Conservation (phyloP, 2,329 filamentous ascomycete genomes). For the Colletotrichum aenigma region DNA sequence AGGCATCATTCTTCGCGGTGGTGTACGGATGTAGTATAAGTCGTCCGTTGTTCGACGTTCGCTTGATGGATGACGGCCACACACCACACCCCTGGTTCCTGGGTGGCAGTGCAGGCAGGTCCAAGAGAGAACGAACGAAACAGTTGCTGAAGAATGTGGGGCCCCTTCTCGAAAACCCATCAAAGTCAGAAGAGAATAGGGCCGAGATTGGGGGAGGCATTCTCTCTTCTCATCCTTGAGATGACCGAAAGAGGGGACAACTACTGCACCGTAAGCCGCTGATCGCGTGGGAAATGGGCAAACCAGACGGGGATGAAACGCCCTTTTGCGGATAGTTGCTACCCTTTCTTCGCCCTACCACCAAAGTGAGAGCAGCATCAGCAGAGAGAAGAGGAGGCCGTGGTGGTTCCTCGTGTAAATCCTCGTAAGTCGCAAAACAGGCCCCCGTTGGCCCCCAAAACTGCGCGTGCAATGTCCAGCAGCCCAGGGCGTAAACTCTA, state of each 20-base stretch:
- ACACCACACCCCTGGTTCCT: neutral
- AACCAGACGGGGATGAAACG: constrained; percentile 1
- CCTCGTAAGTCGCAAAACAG: neutral
- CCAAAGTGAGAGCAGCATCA: neutral
- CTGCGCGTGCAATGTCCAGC: neutral
- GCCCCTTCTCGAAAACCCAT: neutral
- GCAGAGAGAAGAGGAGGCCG: neutral
- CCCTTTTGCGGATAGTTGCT: neutral
- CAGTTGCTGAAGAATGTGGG: constrained; percentile 14
- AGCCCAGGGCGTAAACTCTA: constrained; percentile 4
- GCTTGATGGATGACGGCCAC: neutral
- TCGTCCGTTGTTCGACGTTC: neutral
- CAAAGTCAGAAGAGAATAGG: neutral
- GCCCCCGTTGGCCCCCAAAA: neutral
- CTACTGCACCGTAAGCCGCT: neutral
- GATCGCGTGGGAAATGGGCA: neutral
- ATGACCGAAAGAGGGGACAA: neutral
- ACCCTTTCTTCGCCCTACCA: neutral
- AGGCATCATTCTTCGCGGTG: neutral
- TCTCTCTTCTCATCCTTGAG: neutral
- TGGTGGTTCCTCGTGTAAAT: neutral
- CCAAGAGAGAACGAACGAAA: neutral
- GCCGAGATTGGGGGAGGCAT: neutral
- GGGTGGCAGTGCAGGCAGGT: neutral
- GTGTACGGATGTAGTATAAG: neutral